Evolutionary conservation across 345 rosid genomes (phyloP).

Genomic region (Heritiera fomes): DNA sequence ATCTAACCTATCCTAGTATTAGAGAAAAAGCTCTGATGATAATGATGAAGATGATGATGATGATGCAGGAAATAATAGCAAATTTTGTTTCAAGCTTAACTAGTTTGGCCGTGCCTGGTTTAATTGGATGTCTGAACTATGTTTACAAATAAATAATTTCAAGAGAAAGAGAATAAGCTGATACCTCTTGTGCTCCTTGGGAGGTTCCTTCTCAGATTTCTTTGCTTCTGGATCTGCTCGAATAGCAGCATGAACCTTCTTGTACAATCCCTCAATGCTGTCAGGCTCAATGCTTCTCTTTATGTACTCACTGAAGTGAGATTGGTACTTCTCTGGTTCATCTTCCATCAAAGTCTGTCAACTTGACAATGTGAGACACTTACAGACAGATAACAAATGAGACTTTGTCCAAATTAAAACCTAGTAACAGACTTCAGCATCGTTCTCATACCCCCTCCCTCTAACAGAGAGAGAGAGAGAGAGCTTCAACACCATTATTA

Average conservation of each 20-base stretch:
- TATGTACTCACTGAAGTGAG: constrained; percentile 61
- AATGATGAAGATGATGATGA: too few relatives aligned
- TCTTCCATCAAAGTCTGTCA: constrained; percentile 51
- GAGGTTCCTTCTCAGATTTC: constrained; percentile 54
- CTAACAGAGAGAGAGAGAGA: not conserved
- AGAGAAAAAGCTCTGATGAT: too few relatives aligned
- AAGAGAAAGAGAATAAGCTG: not conserved
- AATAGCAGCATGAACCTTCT: constrained; percentile 72
- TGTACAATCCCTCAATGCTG: constrained; percentile 55
- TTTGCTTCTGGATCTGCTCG: constrained; percentile 60
- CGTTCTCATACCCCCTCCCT: too few relatives aligned
- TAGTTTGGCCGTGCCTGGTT: not conserved
- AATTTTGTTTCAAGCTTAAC: not conserved
- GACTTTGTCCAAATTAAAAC: not conserved
- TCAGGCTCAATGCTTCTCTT: constrained; percentile 63
- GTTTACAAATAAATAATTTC: not conserved
- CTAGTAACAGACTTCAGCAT: not conserved
- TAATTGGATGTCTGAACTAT: not conserved
- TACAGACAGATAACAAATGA: not conserved
- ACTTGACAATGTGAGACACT: constrained; percentile 3
- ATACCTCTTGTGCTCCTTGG: constrained; percentile 66
- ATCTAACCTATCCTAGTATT: too few relatives aligned
- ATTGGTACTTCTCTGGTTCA: constrained; percentile 68
- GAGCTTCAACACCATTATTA: not conserved
- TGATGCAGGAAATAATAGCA: not conserved